phyloP scores from a whole-genome alignment of 1,284 basidiomycete species.

The Xerocomus nothofagi region DNA sequence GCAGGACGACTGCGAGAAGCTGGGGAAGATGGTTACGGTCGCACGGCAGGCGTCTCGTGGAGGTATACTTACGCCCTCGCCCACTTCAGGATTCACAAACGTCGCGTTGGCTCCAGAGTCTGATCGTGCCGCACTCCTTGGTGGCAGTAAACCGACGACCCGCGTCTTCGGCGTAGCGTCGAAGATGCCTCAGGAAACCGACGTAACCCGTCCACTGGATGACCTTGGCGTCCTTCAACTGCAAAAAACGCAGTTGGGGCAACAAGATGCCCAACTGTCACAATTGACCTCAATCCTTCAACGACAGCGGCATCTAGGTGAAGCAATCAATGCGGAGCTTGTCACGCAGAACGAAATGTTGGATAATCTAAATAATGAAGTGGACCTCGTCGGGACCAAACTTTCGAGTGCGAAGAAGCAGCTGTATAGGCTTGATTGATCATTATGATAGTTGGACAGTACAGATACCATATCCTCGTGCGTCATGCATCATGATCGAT shows the following conservation, averaged over 20 bases:
- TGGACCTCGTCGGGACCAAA: slow-evolving; percentile 75
- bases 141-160: slow-evolving; percentile 50
- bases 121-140: slow-evolving; percentile 65
- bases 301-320: slow-evolving; percentile 83
- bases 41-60: slow-evolving; percentile 55
- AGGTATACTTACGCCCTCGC: slow-evolving; percentile 24
- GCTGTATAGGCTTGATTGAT: slow-evolving; percentile 69
- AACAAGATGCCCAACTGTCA: slow-evolving; percentile 82
- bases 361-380: slow-evolving; percentile 73
- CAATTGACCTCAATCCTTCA: slow-evolving; percentile 81
- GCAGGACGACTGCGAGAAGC: slow-evolving; percentile 83
- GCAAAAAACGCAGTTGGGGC: slow-evolving; percentile 77
- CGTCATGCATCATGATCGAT: neutral
- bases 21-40: slow-evolving; percentile 75
- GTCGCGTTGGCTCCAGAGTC: slow-evolving; percentile 50
- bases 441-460: slow-evolving; percentile 9
- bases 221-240: slow-evolving; percentile 77
- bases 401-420: slow-evolving; percentile 79
- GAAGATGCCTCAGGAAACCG: slow-evolving; percentile 73
- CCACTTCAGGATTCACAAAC: slow-evolving; percentile 24
- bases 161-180: slow-evolving; percentile 75
- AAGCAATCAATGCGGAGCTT: slow-evolving; percentile 87
- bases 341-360: slow-evolving; percentile 84
- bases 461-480: slow-evolving; percentile 24
- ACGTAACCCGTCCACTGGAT: slow-evolving; percentile 84